These are phyloP conservation scores for Aspergillus diversus DNA, from an alignment of 495 filamentous ascomycete genomes.

Conservation along the genomic window DNA sequence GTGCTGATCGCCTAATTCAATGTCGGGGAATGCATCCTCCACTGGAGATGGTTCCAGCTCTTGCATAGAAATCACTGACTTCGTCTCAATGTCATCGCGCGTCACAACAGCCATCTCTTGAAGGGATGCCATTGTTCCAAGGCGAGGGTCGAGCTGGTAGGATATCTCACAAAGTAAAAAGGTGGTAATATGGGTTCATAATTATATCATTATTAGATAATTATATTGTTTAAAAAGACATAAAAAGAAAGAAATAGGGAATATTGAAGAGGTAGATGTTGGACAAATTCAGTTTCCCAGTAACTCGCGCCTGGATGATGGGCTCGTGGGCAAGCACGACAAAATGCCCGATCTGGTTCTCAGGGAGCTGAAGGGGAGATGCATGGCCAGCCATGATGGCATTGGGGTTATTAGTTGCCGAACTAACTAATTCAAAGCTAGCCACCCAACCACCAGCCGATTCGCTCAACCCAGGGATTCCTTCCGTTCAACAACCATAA, in stretches of 20 bases:
- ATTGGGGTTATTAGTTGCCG: no score
- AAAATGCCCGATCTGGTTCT: no score
- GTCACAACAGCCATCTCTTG: constrained; percentile 19
- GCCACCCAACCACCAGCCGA: no score
- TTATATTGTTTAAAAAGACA: background rate
- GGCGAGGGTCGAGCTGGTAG: background rate
- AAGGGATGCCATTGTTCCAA: constrained; percentile 18
- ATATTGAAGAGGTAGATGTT: no score
- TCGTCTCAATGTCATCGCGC: constrained; percentile 40
- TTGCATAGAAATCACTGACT: constrained; percentile 65
- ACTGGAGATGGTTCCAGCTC: constrained; percentile 84
- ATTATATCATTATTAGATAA: constrained; percentile 7
- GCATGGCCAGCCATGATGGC: no score
- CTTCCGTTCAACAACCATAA: no score
- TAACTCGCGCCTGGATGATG: no score
- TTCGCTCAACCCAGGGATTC: no score
- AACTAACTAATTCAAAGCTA: no score
- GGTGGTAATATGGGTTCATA: background rate
- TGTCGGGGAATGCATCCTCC: constrained; percentile 58
- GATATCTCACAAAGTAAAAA: background rate
- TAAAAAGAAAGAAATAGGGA: background rate
- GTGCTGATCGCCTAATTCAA: constrained; percentile 61
- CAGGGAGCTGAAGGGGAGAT: no score
- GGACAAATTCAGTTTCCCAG: no score
- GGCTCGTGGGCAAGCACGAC: no score